These are phyloP conservation scores for Nemania bipapillata DNA, from an alignment of 2,329 filamentous ascomycete species.

Conservation along the genomic window DNA sequence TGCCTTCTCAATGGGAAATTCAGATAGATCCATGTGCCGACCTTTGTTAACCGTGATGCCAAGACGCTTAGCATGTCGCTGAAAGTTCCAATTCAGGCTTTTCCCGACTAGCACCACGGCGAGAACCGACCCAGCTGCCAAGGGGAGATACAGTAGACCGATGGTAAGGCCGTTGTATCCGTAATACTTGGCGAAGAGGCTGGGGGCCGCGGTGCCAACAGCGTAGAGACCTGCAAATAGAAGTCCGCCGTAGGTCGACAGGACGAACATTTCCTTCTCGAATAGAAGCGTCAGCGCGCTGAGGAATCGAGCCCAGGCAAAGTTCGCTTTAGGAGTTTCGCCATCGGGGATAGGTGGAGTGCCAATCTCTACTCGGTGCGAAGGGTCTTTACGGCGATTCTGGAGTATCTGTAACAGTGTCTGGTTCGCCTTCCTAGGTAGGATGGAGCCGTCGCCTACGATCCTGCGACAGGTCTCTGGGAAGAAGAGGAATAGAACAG, in stretches of 20 bases:
- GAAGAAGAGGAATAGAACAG: conserved; percentile 34
- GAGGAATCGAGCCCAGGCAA: conserved; percentile 53
- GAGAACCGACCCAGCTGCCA: conserved; percentile 61
- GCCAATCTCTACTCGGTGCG: conserved; percentile 1
- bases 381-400: conserved; percentile 14
- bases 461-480: conserved; percentile 43
- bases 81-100: conserved; percentile 51
- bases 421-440: conserved; percentile 29
- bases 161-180: conserved; percentile 61
- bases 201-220: conserved; percentile 62
- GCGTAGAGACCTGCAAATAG: conserved; percentile 68
- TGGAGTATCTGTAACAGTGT: conserved; percentile 29
- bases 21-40: conserved; percentile 36
- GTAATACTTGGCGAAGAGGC: conserved; percentile 62
- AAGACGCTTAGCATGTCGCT: conserved; percentile 35
- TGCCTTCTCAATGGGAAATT: conserved; percentile 40
- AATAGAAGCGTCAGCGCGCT: conserved; percentile 64
- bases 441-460: conserved; percentile 39
- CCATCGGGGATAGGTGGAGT: not conserved
- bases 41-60: conserved; percentile 35
- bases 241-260: conserved; percentile 63
- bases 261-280: conserved; percentile 66
- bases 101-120: conserved; percentile 65
- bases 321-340: conserved; percentile 23
- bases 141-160: conserved; percentile 65